Evolutionary conservation across 768 basidiomycete species (phyloP), one percentile per base, ranked within the genome.

Genomic region (Leccinum rimulosum): DNA sequence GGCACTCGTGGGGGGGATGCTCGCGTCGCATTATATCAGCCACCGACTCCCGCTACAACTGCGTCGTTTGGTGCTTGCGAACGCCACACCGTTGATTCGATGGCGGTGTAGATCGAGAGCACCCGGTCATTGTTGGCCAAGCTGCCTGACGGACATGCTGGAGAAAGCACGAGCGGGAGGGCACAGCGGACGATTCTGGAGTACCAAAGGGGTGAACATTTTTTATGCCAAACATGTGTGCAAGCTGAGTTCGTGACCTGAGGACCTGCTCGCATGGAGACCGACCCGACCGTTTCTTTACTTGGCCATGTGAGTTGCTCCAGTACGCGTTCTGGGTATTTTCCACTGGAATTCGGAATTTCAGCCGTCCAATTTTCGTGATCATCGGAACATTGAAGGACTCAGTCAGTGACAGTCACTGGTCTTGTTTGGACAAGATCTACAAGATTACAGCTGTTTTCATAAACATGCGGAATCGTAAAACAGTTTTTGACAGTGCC

Each of bases 1-100:
- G 85, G 0, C 84, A 85, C 51, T 84, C 81, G 5, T 84, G 84
- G 22, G 22, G 22, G 22, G 22, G 22, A 22, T 22, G 22, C 22
- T 22, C 22, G 22, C 22, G 22, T 22, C 22, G 22, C 22, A 22
- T 22, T 22, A 22, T 22, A 22, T 22, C 22, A 22, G 22, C 22
- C 22, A 22, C 22, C 22, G 22, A 22, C 22, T 22, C 22, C 22
- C 22, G 22, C 22, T 22, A 22, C 22, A 22, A 22, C 22, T 22
- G 22, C 22, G 22, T 22, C 22, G 22, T 22, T 22, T 22, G 22
- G 22, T 22, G 28, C 62, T 78, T 17, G 66, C 70, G 6, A 76
- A 73, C 31, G 66, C 73, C 0, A 70, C 73, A 0, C 71, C 74
- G 9, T 75, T 74, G 33, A 14, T 33, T 33, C 4, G 9, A 66